These are phyloP conservation scores for Thinopyrum elongatum DNA, from an alignment of 176 grass and related monocot genomes.

Conservation along the genomic window DNA sequence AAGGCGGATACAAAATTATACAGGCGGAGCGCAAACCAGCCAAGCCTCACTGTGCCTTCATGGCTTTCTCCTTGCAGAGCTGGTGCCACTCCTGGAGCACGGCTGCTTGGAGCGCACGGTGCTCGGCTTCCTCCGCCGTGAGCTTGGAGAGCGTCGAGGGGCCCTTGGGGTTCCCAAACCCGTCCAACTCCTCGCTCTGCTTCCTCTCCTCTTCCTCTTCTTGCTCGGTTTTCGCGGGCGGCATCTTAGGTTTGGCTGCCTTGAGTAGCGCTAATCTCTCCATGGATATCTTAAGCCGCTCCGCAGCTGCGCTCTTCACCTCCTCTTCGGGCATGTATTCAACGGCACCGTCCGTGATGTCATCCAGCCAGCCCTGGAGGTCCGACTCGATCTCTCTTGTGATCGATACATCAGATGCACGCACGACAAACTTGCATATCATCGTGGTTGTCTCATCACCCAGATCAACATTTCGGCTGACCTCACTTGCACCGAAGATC, in stretches of 20 bases:
- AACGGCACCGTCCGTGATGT: slow-evolving; percentile 76
- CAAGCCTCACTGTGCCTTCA: slow-evolving; percentile 60
- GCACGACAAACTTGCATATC: slow-evolving; percentile 95
- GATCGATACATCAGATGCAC: slow-evolving; percentile 87
- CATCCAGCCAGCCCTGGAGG: slow-evolving; percentile 91
- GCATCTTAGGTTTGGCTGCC: slow-evolving; percentile 74
- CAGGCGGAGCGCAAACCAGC: neutral
- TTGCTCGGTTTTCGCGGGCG: slow-evolving; percentile 51
- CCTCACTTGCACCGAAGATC: slow-evolving; percentile 97
- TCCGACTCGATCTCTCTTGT: slow-evolving; percentile 86
- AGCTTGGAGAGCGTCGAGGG: slow-evolving; percentile 81
- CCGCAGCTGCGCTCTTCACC: slow-evolving; percentile 67
- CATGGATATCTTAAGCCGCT: slow-evolving; percentile 84
- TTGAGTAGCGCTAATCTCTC: slow-evolving; percentile 89
- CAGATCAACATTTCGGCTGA: slow-evolving; percentile 89
- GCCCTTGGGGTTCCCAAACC: slow-evolving; percentile 75
- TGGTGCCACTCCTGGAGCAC: slow-evolving; percentile 93
- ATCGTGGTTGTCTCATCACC: slow-evolving; percentile 97
- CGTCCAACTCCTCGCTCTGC: slow-evolving; percentile 54
- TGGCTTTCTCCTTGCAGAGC: slow-evolving; percentile 85
- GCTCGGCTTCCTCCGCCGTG: slow-evolving; percentile 86
- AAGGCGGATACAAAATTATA: slow-evolving; percentile 33
- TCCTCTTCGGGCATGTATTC: slow-evolving; percentile 97
- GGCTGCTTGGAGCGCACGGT: slow-evolving; percentile 86
- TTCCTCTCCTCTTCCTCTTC: slow-evolving; percentile 76